Evolutionary conservation across 805 yeast genomes (phyloP), one percentile per base, ranked within the genome.

Genomic region (Naumovozyma dairenensis): DNA sequence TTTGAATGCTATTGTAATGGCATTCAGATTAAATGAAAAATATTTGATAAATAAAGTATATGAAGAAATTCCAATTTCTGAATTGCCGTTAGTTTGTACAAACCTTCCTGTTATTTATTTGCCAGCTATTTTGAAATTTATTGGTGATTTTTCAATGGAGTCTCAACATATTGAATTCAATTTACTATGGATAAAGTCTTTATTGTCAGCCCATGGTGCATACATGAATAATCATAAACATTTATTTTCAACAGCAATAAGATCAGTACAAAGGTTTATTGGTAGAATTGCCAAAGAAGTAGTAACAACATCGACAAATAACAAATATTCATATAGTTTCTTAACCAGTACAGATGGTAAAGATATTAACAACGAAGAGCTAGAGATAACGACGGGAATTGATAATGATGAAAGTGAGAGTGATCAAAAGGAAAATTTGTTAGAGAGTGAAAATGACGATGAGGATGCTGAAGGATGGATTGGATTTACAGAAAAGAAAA

Each of bases 11-110:
- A 59, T 89, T 37, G 82, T 87, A 10, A 86, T 92, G 96, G 74
- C 96, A 0, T 86, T 92, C 69, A 70, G 98, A 57, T 68, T 92
- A 39, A 92, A 92, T 53, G 98, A 92, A 53, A 62, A 59, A 8
- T 72, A 77, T 46, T 62, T 92, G 34, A 74, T 87, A 17, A 78
- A 78, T 40, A 67, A 67, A 39, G 81, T 83, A 0, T 83, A 77
- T 53, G 95, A 85, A 53, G 48, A 69, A 4, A 67, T 87, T 7
- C 89, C 92, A 2, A 51, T 71, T n/a, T 62, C 64, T 3, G 94
- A 86, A 50, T 72, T 89, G 25, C 63, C 69, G 21, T 57, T 92
- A 32, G 71, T 87, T 6, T 63, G 79, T 6, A 56, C 66, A n/a
- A 81, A 72, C 32, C 50, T 89, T 14, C 98, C 98, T 0, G 64